These are phyloP conservation scores for Cydonia oblonga DNA, from an alignment of 331 rosid species.

Conservation along the genomic window DNA sequence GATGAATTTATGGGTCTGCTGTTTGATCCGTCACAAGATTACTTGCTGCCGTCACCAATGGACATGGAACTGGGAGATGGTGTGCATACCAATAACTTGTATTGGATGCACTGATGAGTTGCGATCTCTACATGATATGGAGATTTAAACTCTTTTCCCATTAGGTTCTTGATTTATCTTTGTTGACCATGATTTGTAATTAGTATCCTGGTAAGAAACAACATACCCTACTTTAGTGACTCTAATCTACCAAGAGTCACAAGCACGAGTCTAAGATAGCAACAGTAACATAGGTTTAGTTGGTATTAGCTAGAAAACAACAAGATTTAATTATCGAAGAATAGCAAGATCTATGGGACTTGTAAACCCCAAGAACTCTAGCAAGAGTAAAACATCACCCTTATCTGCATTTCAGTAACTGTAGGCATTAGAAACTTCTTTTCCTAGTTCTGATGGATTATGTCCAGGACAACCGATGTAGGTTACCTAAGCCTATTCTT, in stretches of 20 bases:
- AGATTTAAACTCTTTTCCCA: neutral
- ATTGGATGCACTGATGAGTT: neutral
- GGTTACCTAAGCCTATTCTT: too few relatives aligned
- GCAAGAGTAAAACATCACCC: neutral
- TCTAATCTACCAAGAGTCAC: neutral
- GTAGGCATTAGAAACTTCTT: too few relatives aligned
- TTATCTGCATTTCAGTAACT: neutral
- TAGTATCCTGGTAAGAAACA: neutral
- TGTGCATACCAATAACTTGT: neutral
- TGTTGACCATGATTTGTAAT: neutral
- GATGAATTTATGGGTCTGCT: neutral
- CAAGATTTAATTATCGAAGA: neutral
- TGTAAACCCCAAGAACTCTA: neutral
- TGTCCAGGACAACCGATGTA: too few relatives aligned
- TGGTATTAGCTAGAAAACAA: neutral
- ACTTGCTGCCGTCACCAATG: neutral
- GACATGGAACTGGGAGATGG: neutral
- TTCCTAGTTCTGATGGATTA: too few relatives aligned
- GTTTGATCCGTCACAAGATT: neutral
- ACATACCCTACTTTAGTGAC: neutral
- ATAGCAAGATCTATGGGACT: neutral
- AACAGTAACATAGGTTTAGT: neutral
- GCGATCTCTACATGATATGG: neutral
- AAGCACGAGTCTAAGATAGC: neutral
- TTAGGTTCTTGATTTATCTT: neutral